phyloP scores from a whole-genome alignment of 495 filamentous ascomycete species.

The Penicillium atrosanguineum region DNA sequence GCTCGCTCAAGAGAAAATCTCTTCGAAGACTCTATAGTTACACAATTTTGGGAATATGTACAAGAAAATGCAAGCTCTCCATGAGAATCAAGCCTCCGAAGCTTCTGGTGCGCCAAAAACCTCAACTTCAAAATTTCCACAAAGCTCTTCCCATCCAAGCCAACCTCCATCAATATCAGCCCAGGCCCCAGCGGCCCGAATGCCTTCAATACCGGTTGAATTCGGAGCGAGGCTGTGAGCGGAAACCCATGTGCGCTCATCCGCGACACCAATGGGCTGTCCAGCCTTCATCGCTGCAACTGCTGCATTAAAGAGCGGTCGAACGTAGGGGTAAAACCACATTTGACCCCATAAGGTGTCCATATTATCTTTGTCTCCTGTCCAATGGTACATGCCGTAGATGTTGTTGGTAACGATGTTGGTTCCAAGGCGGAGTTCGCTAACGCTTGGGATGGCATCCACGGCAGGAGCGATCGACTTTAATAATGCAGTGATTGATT shows the following conservation, averaged over 20 bases:
- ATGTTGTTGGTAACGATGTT: slow-evolving; percentile 15
- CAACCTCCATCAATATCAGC: slow-evolving; percentile 7
- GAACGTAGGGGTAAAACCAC: slow-evolving; percentile 11
- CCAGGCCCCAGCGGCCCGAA: slow-evolving; percentile 5
- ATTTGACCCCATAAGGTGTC: slow-evolving; percentile 11
- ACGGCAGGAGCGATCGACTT: slow-evolving; percentile 2
- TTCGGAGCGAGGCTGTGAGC: slow-evolving; percentile 6
- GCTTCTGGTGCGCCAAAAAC: slow-evolving; percentile 1
- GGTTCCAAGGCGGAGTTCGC: slow-evolving; percentile 6
- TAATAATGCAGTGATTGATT: slow-evolving; percentile 5
- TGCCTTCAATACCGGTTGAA: neutral
- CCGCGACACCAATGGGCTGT: slow-evolving; percentile 1
- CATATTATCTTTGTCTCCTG: slow-evolving; percentile 10
- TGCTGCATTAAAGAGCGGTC: slow-evolving; percentile 6
- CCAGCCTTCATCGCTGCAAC: neutral
- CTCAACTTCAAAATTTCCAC: slow-evolving; percentile 5
- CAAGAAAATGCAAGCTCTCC: no score
- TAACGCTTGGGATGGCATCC: slow-evolving; percentile 1
- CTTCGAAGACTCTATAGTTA: no score
- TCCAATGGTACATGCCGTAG: slow-evolving; percentile 14
- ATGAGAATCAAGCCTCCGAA: no score
- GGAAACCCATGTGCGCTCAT: slow-evolving; percentile 12
- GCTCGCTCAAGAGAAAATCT: no score
- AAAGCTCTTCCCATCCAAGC: slow-evolving; percentile 9
- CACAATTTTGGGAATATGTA: no score